Evolutionary conservation across 306 rosid species (phyloP), one percentile per base, ranked within the genome.

Genomic region (Pyrus communis): DNA sequence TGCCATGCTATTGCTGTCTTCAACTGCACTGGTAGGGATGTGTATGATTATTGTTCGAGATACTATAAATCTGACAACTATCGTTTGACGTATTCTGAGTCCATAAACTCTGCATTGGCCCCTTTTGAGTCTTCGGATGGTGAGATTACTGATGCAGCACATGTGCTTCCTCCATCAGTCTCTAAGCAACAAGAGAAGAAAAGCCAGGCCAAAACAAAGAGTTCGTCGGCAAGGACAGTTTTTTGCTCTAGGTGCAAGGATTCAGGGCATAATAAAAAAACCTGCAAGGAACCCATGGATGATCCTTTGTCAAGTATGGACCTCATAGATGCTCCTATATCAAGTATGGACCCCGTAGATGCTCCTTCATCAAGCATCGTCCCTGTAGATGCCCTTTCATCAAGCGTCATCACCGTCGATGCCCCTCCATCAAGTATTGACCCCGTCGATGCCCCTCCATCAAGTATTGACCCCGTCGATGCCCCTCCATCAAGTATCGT

Each of bases 131-230:
- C 81, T 27, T 31, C 25, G 23, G 73, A 21, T 22, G 21, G 52
- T 38, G 84, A 69, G 31, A 71, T 70, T 64, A 43, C 71, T 7
- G 67, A 42, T 10, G 49, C 65, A 19, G 62, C 19, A 51, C 55
- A n/a, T 46, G 84, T 87, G 19, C 89, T 87, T 75, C 91, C 89
- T 78, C 91, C 89, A 52, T 62, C 72, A 79, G 59, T 68, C 71
- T 35, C 79, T n/a, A 81, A 79, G 71, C 79, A 69, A 18, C 79
- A 79, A 43, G 63, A 74, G 9, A 81, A 78, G 89, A 79, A 83
- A 55, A 46, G 64, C 30, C 81, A 66, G 83, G 38, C 68, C 25
- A 76, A 77, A 62, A 21, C 77, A 35, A 25, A 54, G 66, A 73
- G 75, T 54, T 70, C 23, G 43, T 30, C n/a, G 58, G 74, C 33